A percentile compares a stretch with the other conserved stretches of the same genome.
These are phyloP conservation scores for Trypanosoma mega DNA, from an alignment of 208 protist species.

Conservation along the genomic window DNA sequence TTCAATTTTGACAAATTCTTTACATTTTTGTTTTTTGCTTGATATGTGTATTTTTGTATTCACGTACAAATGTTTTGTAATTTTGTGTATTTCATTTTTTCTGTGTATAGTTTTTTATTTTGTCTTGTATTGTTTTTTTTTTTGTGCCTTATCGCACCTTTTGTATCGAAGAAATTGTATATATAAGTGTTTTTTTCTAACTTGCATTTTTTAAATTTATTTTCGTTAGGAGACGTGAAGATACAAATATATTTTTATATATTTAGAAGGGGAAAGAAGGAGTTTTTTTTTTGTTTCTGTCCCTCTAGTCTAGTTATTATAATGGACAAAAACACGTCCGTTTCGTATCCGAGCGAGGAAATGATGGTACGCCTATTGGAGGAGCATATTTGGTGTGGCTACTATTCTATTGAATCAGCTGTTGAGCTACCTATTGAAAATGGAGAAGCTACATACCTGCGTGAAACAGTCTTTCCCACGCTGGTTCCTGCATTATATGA, in stretches of 20 bases:
- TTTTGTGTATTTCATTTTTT: too few relatives aligned
- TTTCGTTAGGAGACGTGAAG: too few relatives aligned
- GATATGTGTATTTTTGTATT: too few relatives aligned
- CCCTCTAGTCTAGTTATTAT: too few relatives aligned
- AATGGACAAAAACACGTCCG: too few relatives aligned
- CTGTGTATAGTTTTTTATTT: not conserved
- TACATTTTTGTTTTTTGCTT: too few relatives aligned
- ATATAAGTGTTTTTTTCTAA: constrained; percentile 23
- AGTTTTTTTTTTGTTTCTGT: too few relatives aligned
- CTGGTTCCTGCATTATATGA: constrained; percentile 71
- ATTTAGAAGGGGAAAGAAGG: too few relatives aligned
- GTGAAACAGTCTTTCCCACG: constrained; percentile 71
- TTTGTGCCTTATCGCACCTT: not conserved
- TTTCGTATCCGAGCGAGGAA: constrained; percentile 23
- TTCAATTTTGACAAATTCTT: too few relatives aligned
- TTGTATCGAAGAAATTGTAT: too few relatives aligned
- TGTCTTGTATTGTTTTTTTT: not conserved
- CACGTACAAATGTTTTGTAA: too few relatives aligned
- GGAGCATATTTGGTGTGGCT: constrained; percentile 63
- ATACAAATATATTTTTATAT: too few relatives aligned
- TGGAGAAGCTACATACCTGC: constrained; percentile 51
- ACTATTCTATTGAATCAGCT: constrained; percentile 20
- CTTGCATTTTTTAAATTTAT: constrained; percentile 3
- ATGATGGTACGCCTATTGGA: constrained; percentile 71
- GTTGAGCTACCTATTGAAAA: constrained; percentile 17